phyloP scores from a whole-genome alignment of 1,139 yeast genomes.

The Zygosaccharomyces sapae region DNA sequence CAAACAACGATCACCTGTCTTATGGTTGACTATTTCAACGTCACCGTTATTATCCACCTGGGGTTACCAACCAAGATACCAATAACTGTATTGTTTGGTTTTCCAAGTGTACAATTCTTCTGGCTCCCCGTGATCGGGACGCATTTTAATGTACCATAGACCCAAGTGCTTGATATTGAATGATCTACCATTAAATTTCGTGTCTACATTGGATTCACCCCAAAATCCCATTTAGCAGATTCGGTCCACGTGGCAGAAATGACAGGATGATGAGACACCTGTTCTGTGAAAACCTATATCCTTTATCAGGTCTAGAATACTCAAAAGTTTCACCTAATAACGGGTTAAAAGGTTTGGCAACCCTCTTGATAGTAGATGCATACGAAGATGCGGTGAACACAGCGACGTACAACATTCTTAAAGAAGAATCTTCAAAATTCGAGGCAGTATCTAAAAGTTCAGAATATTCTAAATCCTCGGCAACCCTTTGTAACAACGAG shows the following conservation, averaged over 20 bases:
- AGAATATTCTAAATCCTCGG: slow-evolving; percentile 91
- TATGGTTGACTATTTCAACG: slow-evolving; percentile 80
- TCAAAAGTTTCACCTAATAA: slow-evolving; percentile 92
- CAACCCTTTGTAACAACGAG: slow-evolving; percentile 84
- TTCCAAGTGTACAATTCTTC: slow-evolving; percentile 85
- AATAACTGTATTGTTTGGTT: slow-evolving; percentile 88
- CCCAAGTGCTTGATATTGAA: slow-evolving; percentile 94
- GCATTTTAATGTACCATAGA: slow-evolving; percentile 75
- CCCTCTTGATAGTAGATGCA: slow-evolving; percentile 86
- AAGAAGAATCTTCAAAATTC: slow-evolving; percentile 64
- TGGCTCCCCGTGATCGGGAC: slow-evolving; percentile 63
- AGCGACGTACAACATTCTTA: slow-evolving; percentile 82
- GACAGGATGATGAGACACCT: slow-evolving; percentile 97
- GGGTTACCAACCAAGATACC: slow-evolving; percentile 90
- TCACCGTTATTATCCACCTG: slow-evolving; percentile 92
- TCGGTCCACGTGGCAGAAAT: slow-evolving; percentile 88
- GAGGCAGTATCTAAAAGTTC: slow-evolving; percentile 76
- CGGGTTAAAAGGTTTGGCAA: slow-evolving; percentile 97
- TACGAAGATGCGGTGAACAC: slow-evolving; percentile 93
- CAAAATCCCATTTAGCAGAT: slow-evolving; percentile 87
- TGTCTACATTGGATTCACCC: slow-evolving; percentile 89
- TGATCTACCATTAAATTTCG: slow-evolving; percentile 85
- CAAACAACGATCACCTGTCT: slow-evolving; percentile 77
- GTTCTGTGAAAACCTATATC: slow-evolving; percentile 85
- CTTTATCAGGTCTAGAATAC: slow-evolving; percentile 81